Base-by-base conservation (phyloP, 768 basidiomycete species). In the Pulveroboletus ravenelii region DNA sequence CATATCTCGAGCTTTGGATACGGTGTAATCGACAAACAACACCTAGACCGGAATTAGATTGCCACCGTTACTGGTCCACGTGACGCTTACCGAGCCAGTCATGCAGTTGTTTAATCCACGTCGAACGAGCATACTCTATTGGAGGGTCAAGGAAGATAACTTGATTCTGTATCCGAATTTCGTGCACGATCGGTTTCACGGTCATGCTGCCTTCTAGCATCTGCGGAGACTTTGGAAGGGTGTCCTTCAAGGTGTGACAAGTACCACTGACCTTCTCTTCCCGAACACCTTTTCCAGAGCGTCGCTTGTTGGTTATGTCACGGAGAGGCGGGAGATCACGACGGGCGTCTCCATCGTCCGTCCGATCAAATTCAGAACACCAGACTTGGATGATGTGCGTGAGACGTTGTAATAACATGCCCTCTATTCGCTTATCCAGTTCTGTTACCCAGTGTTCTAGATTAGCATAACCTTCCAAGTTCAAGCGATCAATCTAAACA, bases 81-180 rank as follows among this genome's bases (percentile, higher is more conserved):
- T 14, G 45, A 12, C 4, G 54, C 71, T 36, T 53, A 86, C 89
- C 90, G 13, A 97, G 74, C 85, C 91, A 91, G 51, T 87, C 85
- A 60, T 98, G 94, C 53, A 96, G 70, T 64, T 94, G 89, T 40
- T 78, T 79, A 53, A 94, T 79, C 94, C 94, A 97, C 9, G 80
- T 87, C 44, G 87, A 82, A 37, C 94, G 82, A 0, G 95, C 93
- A 60, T 89, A 82, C 67, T 98, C 95, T 72, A 97, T 91, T 52
- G 96, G 96, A 25, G 96, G 96, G 66, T 98, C 95, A 45, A 98
- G 77, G 74, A 96, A 98, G 68, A 99, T 97, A 56, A 97, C 92
- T 66, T 99, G 96, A 65, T 99, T 96, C 64, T 94, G 89, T 78
- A 98, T 97, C 70, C 94, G 82, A 55, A 98, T 89, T 67, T 98